phyloP scores from a whole-genome alignment of 78 protist genomes.

The Pigoraptor vietnamica region DNA sequence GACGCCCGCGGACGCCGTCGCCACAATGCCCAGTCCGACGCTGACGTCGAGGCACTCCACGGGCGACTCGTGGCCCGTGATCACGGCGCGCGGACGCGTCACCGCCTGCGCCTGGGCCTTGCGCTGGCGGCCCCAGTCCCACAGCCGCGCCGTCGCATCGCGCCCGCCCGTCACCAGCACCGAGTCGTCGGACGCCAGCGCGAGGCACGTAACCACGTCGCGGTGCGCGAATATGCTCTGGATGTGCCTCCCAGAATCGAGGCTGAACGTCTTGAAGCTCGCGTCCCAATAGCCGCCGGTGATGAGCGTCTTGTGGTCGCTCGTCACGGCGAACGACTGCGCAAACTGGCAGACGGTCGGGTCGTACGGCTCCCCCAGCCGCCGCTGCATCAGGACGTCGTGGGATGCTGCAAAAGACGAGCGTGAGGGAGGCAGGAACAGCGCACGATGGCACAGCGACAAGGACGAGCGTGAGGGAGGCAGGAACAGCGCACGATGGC shows the following conservation, averaged over 20 bases:
- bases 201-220: not conserved
- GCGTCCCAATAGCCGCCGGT: constrained; percentile 2
- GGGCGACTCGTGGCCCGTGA: not conserved
- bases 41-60: not conserved
- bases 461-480: not conserved
- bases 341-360: no score
- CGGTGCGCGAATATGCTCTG: not conserved
- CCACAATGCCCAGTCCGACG: not conserved
- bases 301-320: not conserved
- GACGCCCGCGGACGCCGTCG: not conserved
- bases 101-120: not conserved
- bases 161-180: not conserved
- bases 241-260: not conserved
- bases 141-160: not conserved
- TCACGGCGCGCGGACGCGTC: not conserved
- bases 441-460: no score
- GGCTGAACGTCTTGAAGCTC: not conserved
- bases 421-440: not conserved
- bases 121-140: not conserved
- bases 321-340: not conserved
- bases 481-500: not conserved
- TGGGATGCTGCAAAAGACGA: not conserved
- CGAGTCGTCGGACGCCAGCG: not conserved
- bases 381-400: not conserved
- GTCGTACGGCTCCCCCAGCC: not conserved